phyloP scores from a whole-genome alignment of 2,329 filamentous ascomycete genomes.

The Didymosphaeria variabile region DNA sequence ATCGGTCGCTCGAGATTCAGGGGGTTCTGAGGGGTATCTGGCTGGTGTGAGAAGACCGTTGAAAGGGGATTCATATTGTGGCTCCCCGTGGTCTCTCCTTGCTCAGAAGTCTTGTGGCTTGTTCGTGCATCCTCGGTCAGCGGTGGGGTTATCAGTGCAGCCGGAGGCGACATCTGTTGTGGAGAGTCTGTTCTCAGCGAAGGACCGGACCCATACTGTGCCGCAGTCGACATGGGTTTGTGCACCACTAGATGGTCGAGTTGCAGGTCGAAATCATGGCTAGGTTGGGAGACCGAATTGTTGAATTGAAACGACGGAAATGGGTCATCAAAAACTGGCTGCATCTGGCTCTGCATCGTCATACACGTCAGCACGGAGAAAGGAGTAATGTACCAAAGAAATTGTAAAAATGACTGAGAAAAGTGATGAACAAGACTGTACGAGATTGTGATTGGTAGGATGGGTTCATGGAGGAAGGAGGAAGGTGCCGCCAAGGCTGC shows the following conservation, averaged over 20 bases:
- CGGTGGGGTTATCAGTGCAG: constrained; percentile 31
- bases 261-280: constrained; percentile 35
- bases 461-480: too few species aligned
- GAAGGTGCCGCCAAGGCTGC: too few species aligned
- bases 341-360: constrained; percentile 23
- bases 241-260: constrained; percentile 35
- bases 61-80: not conserved
- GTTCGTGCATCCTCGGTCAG: constrained; percentile 23
- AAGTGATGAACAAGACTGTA: too few species aligned
- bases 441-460: too few species aligned
- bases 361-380: constrained; percentile 61
- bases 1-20: constrained; percentile 44
- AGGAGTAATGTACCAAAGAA: constrained; percentile 42
- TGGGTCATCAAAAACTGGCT: constrained; percentile 30
- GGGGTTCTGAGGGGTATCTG: not conserved
- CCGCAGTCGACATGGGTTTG: constrained; percentile 30
- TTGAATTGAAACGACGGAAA: constrained; percentile 35
- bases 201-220: constrained; percentile 32
- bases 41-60: not conserved
- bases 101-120: constrained; percentile 2
- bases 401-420: too few species aligned
- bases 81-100: not conserved
- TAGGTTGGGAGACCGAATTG: constrained; percentile 27
- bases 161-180: constrained; percentile 28
- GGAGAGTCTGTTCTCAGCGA: constrained; percentile 35